Conservation (phyloP, 73 alveolate species). For the Uronychia setigera region DNA sequence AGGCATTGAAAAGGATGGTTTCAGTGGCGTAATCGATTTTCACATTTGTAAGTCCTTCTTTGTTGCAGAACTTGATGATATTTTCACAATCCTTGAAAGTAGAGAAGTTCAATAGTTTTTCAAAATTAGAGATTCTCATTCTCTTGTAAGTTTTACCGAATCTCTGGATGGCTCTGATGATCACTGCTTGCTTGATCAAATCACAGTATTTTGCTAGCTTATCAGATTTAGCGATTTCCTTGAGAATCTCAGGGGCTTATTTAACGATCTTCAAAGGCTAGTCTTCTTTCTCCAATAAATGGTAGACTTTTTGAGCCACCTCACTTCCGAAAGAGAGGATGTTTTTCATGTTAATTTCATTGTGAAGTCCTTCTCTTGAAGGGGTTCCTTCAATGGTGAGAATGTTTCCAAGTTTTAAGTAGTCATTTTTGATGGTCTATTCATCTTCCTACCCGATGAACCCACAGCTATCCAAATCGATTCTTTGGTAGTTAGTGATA, state of each 20-base stretch:
- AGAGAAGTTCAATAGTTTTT: slow-evolving; percentile 20
- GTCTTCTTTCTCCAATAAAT: slow-evolving; percentile 38
- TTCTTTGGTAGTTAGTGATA: slow-evolving; percentile 28
- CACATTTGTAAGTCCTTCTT: slow-evolving; percentile 15
- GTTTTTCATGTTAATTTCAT: slow-evolving; percentile 33
- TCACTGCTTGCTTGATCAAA: slow-evolving; percentile 20
- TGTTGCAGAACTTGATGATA: slow-evolving; percentile 35
- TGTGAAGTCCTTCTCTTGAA: slow-evolving; percentile 25
- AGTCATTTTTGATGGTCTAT: slow-evolving; percentile 20
- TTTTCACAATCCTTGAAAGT: slow-evolving; percentile 13
- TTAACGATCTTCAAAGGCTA: slow-evolving; percentile 37
- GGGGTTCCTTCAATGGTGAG: slow-evolving; percentile 40
- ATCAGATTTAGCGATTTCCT: neutral
- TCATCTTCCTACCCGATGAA: slow-evolving; percentile 30
- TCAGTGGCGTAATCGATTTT: slow-evolving; percentile 18
- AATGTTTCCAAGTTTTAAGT: slow-evolving; percentile 16
- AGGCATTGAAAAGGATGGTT: slow-evolving; percentile 21
- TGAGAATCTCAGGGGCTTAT: slow-evolving; percentile 13
- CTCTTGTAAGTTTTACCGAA: slow-evolving; percentile 45
- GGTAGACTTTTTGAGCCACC: slow-evolving; percentile 29
- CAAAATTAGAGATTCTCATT: slow-evolving; percentile 25
- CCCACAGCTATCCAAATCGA: slow-evolving; percentile 18
- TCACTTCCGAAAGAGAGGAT: slow-evolving; percentile 26
- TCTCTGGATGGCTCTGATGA: slow-evolving; percentile 35
- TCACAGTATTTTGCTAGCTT: slow-evolving; percentile 17